Percentiles rank a stretch among this genome's conserved stretches.
Evolutionary conservation across 768 basidiomycete species (phyloP).

Genomic region (Leccinum longicurvipes): DNA sequence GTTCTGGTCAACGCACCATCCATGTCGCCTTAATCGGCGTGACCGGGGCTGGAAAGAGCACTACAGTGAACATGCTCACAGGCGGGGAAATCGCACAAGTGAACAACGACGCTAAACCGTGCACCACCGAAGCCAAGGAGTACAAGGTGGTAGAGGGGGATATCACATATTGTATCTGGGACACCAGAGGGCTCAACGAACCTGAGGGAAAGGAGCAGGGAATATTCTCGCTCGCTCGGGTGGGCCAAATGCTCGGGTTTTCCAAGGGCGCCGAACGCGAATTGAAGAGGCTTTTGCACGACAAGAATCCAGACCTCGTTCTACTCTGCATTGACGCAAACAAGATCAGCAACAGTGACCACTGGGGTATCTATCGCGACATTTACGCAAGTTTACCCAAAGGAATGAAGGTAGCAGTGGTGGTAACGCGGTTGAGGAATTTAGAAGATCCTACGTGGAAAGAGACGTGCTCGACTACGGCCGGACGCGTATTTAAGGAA

Average conservation of each 20-base stretch:
- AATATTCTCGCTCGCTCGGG: neutral
- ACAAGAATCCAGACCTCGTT: conserved; percentile 16
- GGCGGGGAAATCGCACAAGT: conserved; percentile 12
- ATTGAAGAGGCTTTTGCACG: conserved; percentile 14
- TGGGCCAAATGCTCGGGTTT: conserved; percentile 1
- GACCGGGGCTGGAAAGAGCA: conserved; percentile 28
- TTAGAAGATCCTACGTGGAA: conserved; percentile 15
- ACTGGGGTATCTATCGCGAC: conserved; percentile 22
- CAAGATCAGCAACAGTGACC: conserved; percentile 13
- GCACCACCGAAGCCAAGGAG: conserved; percentile 5
- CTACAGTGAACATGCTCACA: conserved; percentile 25
- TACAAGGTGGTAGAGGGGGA: conserved; percentile 11
- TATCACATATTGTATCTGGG: conserved; percentile 18
- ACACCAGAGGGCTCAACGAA: conserved; percentile 26
- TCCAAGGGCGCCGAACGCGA: conserved; percentile 15
- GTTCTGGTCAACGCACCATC: neutral
- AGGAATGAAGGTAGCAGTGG: conserved; percentile 14
- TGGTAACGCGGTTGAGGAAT: conserved; percentile 15
- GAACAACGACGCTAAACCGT: conserved; percentile 19
- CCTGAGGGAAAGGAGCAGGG: conserved; percentile 11
- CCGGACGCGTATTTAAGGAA: conserved; percentile 2
- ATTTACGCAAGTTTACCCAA: conserved; percentile 16
- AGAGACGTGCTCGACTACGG: conserved; percentile 7
- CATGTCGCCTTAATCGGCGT: conserved; percentile 22
- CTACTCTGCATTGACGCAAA: conserved; percentile 20